Evolutionary conservation across 2,329 filamentous ascomycete species (phyloP), one percentile per base, ranked within the genome.

Genomic region (Colletotrichum simmondsii): DNA sequence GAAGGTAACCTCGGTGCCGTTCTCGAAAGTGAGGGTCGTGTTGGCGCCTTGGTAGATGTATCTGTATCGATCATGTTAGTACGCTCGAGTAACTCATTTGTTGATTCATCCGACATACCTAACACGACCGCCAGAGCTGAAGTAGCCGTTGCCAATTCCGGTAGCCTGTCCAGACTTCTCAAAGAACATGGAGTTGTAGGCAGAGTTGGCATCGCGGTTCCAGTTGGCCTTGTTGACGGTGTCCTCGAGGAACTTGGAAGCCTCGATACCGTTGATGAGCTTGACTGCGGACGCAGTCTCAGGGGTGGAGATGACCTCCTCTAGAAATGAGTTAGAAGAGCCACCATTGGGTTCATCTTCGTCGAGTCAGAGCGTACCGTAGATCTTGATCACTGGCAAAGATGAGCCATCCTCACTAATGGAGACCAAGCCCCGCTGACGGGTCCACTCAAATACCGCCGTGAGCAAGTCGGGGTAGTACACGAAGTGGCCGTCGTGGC

Each of bases 301-400:
- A 2, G 79, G 79, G 6, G 77, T 75, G 5, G 77, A 76, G n/a
- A 81, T 74, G 5, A 82, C 80, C 37, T 83, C 81, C 32, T 76
- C 77, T 75, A 4, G 0, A 19, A 16, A 8, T 1, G 12, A 22
- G 2, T 61, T n/a, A 62, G 32, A 52, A 32, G 0, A 32, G 0
- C 30, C 30, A n/a, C n/a, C n/a, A n/a, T n/a, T 1, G 10, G 30
- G 26, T 5, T 22, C 61, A 46, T 11, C 3, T 16, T 3, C 0
- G 4, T 1, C 24, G 35, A 24, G n/a, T 59, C 19, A 46, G 16
- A 22, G 22, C 56, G 16, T 58, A 73, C 71, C 68, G 24, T 73
- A 90, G 3, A 90, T 81, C 68, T 86, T 87, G n/a, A 92, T 84
- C 12, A 86, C 84, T 70, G 81, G 80, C 65, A 80, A 67, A 69